A percentile compares a stretch with the other conserved stretches of the same genome.
Conservation (phyloP, 345 rosid genomes). For the Hevea brasiliensis region DNA sequence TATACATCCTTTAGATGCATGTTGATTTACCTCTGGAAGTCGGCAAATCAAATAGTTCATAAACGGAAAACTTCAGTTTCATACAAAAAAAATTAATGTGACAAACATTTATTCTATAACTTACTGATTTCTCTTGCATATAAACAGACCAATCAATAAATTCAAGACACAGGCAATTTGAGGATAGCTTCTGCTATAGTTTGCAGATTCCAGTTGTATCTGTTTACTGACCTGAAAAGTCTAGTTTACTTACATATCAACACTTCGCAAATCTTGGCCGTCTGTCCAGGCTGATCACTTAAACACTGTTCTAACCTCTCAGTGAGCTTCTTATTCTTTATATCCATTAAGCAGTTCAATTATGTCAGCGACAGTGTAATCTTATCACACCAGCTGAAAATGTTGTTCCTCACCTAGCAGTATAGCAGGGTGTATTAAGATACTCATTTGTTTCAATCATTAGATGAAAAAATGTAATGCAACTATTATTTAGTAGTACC, state of each 20-base stretch:
- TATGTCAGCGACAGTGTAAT: background rate
- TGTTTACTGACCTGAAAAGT: background rate
- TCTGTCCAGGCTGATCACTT: background rate
- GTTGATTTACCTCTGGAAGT: background rate
- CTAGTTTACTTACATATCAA: background rate
- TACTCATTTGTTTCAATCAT: background rate
- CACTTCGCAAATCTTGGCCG: background rate
- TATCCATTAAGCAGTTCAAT: background rate
- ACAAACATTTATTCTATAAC: background rate
- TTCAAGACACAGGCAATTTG: background rate
- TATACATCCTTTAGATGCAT: too few species aligned
- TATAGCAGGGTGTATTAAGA: background rate
- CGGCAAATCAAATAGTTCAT: too few species aligned
- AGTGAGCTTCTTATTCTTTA: background rate
- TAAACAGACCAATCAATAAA: background rate
- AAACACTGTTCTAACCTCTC: background rate
- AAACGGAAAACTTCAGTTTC: background rate
- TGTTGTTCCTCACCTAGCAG: conserved; percentile 32
- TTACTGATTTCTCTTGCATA: background rate
- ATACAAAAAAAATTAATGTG: background rate
- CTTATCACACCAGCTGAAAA: conserved; percentile 28
- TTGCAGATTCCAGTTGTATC: background rate
- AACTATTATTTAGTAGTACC: conserved; percentile 18
- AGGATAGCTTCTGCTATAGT: background rate
- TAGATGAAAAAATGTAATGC: background rate